Base-by-base conservation (phyloP, 1,139 yeast genomes). In the Candida sanyaensis region DNA sequence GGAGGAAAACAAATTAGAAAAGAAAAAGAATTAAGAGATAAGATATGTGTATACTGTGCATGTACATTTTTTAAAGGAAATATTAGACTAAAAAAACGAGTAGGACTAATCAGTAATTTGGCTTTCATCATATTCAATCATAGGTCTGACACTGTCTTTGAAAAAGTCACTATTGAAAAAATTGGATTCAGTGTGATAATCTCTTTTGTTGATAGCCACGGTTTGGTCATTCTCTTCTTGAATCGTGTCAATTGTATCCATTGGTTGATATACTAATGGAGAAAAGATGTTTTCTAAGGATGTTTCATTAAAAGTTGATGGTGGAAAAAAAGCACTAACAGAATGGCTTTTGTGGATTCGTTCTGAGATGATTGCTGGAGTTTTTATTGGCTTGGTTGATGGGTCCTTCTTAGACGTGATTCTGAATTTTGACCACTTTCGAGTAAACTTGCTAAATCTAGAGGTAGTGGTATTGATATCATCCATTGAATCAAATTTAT, bases 141-240 rank as follows among this genome's bases (percentile, higher is more conserved):
- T 44, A 31, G 46, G 50, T 44, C 53, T 41, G 1, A 43, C 51
- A 23, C 41, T 41, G 17, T 49, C 46, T 41, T 44, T 49, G 30
- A 52, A 52, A 29, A 52, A 52, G 13, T 44, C 46, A 23, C 51
- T 46, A 29, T 51, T 49, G 42, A 45, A 50, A 31, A 52, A 49
- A 23, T 46, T 46, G 8, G 43, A 41, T 10, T 41, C 43, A 4
- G 38, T 27, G 4, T 37, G 43, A 13, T 39, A 41, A 27, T 41
- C 43, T 17, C 30, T 26, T 34, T 41, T 40, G 13, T 32, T 40
- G 4, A 36, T 23, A 30, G 43, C 32, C 37, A 33, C 30, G 8
- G 24, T 36, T 7, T 8, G 12, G 7, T 8, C n/a, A 11, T 41
- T 11, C 17, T 33, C 31, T n/a, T 38, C 45, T 24, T 42, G 45